Conservation (phyloP, 2,329 filamentous ascomycete genomes). For the Ophidiomyces ophidiicola region DNA sequence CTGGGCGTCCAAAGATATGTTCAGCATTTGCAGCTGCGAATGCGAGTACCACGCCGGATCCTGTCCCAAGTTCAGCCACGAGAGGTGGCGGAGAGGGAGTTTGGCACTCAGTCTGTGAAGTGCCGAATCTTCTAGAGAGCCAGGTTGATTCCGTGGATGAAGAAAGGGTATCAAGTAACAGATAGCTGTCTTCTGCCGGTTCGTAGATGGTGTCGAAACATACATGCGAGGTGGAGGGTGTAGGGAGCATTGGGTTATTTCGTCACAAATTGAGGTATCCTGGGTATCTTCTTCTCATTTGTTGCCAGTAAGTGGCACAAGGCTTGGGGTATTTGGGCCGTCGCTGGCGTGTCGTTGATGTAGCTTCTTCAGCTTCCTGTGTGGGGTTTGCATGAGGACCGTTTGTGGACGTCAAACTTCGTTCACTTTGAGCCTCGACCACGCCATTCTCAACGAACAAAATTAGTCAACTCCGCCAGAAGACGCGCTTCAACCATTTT, state of each 20-base stretch:
- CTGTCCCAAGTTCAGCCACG: constrained; percentile 75
- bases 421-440: background rate
- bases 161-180: constrained; percentile 84
- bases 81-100: constrained; percentile 41
- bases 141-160: constrained; percentile 55
- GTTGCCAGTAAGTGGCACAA: too few species aligned
- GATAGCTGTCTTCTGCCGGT: constrained; percentile 88
- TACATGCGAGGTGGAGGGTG: constrained; percentile 85
- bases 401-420: background rate
- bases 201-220: constrained; percentile 83
- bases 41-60: constrained; percentile 85
- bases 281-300: too few species aligned
- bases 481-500: too few species aligned
- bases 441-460: too few species aligned
- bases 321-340: too few species aligned
- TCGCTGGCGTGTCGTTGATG: too few species aligned
- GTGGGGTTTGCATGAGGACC: too few species aligned
- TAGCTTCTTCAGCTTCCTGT: too few species aligned
- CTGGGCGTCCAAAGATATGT: constrained; percentile 57
- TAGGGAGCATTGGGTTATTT: constrained; percentile 62
- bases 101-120: constrained; percentile 3
- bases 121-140: constrained; percentile 50
- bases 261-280: too few species aligned
- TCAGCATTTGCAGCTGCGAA: constrained; percentile 68
- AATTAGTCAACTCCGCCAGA: too few species aligned